Evolutionary conservation across 106 monocot species (phyloP), one percentile per base, ranked within the genome.

Genomic region (Hemerocallis citrina): DNA sequence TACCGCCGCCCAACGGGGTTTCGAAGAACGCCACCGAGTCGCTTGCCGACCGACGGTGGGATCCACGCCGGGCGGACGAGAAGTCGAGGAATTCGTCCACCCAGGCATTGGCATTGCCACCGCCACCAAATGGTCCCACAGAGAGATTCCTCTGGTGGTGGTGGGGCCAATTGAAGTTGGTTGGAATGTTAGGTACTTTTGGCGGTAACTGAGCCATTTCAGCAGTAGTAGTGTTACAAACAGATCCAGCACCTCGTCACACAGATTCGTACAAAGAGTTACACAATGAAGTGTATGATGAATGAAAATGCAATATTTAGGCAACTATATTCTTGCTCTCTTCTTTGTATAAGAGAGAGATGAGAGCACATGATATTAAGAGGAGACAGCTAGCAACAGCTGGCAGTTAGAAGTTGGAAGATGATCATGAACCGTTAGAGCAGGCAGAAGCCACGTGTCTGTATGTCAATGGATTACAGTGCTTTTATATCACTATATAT

Each of bases 11-110:
- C 6, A 8, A 7, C 9, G 44, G 12, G 72, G 72, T 8, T 61
- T 88, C 84, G 46, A 85, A 70, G 68, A 85, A 88, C 27, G 92
- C 61, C 20, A 81, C 65, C 24, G 81, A 84, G 74, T 93, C 92
- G 63, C 87, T 84, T 0, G 55, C 77, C 0, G 84, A 77, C 27
- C 92, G 72, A 46, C 88, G 69, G 66, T 85, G 88, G 0, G 81
- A 42, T 8, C 76, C 69, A 42, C 92, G 84, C 61, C 71, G 74
- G 8, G 71, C 57, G 14, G 84, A 58, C 23, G 84, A 75, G 81
- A 81, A 88, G 58, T 88, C 88, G 32, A 81, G 73, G 74, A 93
- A 93, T 39, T 93, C 88, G 37, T 84, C 84, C 22, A 74, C 74
- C 92, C 79, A 84, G n/a, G n/a, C n/a, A n/a, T n/a, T n/a, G n/a